Base-by-base conservation (phyloP, 108 stramenopile species). In the Poteriospumella lacustris region DNA sequence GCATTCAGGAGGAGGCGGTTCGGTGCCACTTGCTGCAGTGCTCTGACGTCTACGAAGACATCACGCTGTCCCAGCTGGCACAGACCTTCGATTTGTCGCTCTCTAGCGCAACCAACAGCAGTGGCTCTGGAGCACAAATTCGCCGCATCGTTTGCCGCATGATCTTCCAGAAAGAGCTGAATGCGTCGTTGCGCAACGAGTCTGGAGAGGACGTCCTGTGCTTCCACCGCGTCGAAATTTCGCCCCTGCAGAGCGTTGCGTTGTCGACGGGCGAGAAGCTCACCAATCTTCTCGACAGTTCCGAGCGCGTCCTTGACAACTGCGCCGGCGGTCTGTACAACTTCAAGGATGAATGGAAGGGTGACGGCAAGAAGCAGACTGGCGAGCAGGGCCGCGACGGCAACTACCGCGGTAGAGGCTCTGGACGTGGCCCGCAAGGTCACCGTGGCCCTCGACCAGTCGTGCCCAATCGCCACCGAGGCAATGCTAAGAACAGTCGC, bases 151-250 rank as follows among this genome's bases (percentile, higher is more conserved):
- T 99, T 31, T 95, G 93, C 60, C 96, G 95, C 79, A 96, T 99
- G 95, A 97, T 99, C 86, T 94, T 98, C 89, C 92, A 93, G 78
- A 86, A 91, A 42, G 96, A 99, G 78, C 84, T 99, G 24, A 83
- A 85, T 79, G 98, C 95, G n/a, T 90, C 88, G 72, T 97, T 96
- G 98, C 96, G 97, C 83, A 93, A 96, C 84, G 92, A 93, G n/a
- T 95, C 98, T 28, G n/a, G n/a, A n/a, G 92, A 93, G 73, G 95
- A 95, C 5, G 90, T 97, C 76, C 94, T 99, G 26, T 75, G 88
- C 0, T 83, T 94, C 82, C 85, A 91, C 43, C 92, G 90, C 75
- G 85, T 89, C 42, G 92, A 97, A 62, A 88, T 93, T 3, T 91
- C 89, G 58, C 85, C 87, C 0, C 81, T 99, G 26, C 97, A 99